A percentile compares a stretch with the other conserved stretches of the same genome.
Conservation (phyloP, 495 filamentous ascomycete species). For the Staphylotrichum longicolle region DNA sequence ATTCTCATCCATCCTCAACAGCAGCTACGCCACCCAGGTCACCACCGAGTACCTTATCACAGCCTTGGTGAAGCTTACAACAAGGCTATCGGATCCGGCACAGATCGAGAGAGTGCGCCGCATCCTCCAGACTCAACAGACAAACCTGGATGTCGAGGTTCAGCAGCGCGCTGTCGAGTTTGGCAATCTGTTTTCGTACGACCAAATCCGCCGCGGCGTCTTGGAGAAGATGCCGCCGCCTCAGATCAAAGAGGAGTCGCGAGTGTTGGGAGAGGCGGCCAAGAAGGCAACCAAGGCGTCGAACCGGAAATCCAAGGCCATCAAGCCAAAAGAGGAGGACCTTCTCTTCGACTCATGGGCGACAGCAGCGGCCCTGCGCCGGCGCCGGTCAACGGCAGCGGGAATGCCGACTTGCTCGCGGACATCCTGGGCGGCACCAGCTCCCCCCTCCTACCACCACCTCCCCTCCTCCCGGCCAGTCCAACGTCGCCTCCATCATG, state of each 20-base stretch:
- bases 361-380: constrained; percentile 58
- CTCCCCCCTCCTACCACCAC: constrained; percentile 51
- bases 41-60: constrained; percentile 95
- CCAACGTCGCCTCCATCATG: constrained; percentile 78
- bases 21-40: constrained; percentile 84
- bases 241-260: constrained; percentile 89
- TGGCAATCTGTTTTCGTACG: constrained; percentile 84
- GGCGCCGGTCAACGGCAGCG: constrained; percentile 59
- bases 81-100: constrained; percentile 73
- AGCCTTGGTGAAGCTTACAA: constrained; percentile 91
- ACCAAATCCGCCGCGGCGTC: constrained; percentile 84
- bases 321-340: constrained; percentile 84
- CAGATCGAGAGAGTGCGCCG: constrained; percentile 83
- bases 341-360: constrained; percentile 90
- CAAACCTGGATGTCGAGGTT: constrained; percentile 87
- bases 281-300: constrained; percentile 76
- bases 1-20: constrained; percentile 86
- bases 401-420: constrained; percentile 80
- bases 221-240: constrained; percentile 96
- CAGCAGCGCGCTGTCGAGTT: constrained; percentile 96
- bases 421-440: constrained; percentile 75
- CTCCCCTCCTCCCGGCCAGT: constrained; percentile 50
- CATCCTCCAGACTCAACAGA: constrained; percentile 69
- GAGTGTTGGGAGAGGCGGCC: constrained; percentile 80
- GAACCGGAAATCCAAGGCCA: constrained; percentile 70